Percentiles rank a stretch among this genome's conserved stretches.
Conservation (phyloP, 352 stramenopile genomes). For the Elongisporangium anandrum region DNA sequence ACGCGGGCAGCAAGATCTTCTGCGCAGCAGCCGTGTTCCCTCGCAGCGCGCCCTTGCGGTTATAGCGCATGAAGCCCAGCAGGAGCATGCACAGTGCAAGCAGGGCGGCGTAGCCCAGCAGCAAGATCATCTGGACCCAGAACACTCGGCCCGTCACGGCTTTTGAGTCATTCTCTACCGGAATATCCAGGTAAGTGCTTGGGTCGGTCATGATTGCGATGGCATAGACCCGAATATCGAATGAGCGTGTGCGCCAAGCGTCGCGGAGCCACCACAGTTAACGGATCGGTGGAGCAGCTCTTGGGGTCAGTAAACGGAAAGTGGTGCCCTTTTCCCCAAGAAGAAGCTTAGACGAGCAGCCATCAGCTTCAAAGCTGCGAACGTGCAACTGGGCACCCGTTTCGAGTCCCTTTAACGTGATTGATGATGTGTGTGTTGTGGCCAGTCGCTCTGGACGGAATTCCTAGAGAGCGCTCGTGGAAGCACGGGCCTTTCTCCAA, state of each 20-base stretch:
- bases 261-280: neutral
- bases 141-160: slow-evolving; percentile 7
- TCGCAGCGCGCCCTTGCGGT: slow-evolving; percentile 21
- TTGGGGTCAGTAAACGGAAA: neutral
- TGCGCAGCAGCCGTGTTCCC: slow-evolving; percentile 20
- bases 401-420: too few species aligned
- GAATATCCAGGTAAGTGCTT: neutral
- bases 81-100: slow-evolving; percentile 17
- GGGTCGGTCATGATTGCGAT: neutral
- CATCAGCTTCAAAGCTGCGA: neutral
- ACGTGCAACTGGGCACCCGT: neutral
- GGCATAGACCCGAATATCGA: too few species aligned
- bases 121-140: slow-evolving; percentile 21
- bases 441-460: neutral
- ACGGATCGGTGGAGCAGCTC: neutral
- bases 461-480: neutral
- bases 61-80: slow-evolving; percentile 26
- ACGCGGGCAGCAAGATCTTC: slow-evolving; percentile 39
- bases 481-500: neutral
- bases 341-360: neutral
- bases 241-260: neutral
- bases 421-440: neutral
- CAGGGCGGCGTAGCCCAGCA: slow-evolving; percentile 1
- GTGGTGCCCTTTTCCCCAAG: neutral
- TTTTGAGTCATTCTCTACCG: neutral